Evolutionary conservation across 208 protist genomes (phyloP).

Genomic region (Phytomonas serpens): DNA sequence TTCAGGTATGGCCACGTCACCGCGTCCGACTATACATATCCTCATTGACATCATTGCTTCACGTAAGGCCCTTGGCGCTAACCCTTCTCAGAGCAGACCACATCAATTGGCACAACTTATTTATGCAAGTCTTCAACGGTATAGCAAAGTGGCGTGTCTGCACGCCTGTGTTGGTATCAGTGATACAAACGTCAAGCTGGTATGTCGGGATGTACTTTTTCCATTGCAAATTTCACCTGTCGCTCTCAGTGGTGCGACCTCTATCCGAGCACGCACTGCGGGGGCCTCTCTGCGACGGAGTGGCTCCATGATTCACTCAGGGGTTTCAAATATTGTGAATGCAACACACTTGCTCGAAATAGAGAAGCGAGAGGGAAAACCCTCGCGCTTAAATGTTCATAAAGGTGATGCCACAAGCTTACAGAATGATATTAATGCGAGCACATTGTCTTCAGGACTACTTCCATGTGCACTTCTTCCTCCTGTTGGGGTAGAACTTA

Average conservation of each 20-base stretch:
- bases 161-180: constrained; percentile 33
- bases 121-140: constrained; percentile 22
- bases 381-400: background rate
- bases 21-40: constrained; percentile 2
- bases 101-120: constrained; percentile 47
- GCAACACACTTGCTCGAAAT: background rate
- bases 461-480: constrained; percentile 10
- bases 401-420: background rate
- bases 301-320: constrained; percentile 1
- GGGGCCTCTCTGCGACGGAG: background rate
- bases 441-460: constrained; percentile 3
- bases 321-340: background rate
- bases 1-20: background rate
- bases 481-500: constrained; percentile 8
- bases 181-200: constrained; percentile 42
- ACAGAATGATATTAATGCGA: constrained; percentile 13
- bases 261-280: background rate
- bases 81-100: constrained; percentile 36
- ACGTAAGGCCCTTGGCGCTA: constrained; percentile 51
- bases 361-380: background rate
- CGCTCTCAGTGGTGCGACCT: background rate
- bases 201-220: constrained; percentile 60
- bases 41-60: constrained; percentile 68
- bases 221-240: constrained; percentile 27
- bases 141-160: constrained; percentile 7